phyloP scores from a whole-genome alignment of 2,329 filamentous ascomycete genomes.

The Exophiala viscosa region DNA sequence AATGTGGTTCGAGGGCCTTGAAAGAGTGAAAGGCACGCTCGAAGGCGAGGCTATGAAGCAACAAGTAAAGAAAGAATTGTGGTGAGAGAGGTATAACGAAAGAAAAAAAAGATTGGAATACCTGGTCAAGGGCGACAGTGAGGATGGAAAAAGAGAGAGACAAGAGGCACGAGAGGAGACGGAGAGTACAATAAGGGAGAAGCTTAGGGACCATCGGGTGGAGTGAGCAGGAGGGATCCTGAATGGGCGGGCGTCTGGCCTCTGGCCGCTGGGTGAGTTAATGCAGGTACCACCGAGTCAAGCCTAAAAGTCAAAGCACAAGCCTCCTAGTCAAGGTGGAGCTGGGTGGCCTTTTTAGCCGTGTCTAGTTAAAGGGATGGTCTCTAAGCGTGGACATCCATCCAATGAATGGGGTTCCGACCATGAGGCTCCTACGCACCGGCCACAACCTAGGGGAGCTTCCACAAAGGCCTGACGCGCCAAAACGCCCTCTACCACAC shows the following conservation, averaged over 20 bases:
- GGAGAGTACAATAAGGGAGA: slow-evolving; percentile 28
- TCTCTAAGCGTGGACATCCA: not conserved
- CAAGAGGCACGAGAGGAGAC: slow-evolving; percentile 29
- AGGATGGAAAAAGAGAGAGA: slow-evolving; percentile 32
- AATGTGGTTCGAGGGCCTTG: slow-evolving; percentile 46
- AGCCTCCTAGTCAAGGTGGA: not conserved
- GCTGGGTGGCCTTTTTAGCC: too few species aligned
- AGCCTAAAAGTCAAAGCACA: slow-evolving; percentile 3
- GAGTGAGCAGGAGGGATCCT: slow-evolving; percentile 3
- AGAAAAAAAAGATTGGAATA: slow-evolving; percentile 25
- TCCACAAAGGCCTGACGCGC: slow-evolving; percentile 18
- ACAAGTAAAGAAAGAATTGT: slow-evolving; percentile 32
- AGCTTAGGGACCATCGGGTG: not conserved
- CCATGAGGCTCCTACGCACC: not conserved
- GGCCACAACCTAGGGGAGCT: not conserved
- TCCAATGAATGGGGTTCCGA: not conserved
- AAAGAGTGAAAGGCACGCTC: slow-evolving; percentile 52
- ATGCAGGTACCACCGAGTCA: slow-evolving; percentile 8
- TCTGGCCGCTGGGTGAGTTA: not conserved
- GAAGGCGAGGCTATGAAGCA: slow-evolving; percentile 28
- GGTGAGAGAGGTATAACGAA: slow-evolving; percentile 30
- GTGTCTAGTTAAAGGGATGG: too few species aligned
- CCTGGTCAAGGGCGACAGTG: slow-evolving; percentile 22
- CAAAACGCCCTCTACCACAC: slow-evolving; percentile 10
- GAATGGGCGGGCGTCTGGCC: slow-evolving; percentile 3